Percentiles rank a stretch among this genome's conserved stretches.
phyloP scores from a whole-genome alignment of 257 asterid species.

The Ajuga chamaepitys region DNA sequence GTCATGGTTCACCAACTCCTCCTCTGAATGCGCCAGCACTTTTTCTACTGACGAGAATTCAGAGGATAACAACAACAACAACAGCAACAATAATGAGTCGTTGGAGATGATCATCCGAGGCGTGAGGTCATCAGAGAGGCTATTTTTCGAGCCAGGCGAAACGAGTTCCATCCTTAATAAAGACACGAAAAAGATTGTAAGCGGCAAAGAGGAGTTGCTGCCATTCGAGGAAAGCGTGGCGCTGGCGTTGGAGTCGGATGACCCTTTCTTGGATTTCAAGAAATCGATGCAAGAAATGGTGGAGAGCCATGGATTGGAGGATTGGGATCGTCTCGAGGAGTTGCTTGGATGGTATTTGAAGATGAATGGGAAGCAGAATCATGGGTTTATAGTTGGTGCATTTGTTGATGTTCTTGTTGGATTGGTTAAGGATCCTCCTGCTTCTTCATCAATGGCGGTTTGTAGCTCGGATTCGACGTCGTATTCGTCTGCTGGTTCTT shows the following conservation, averaged over 20 bases:
- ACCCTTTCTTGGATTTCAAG: conserved; percentile 84
- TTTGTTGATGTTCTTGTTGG: conserved; percentile 66
- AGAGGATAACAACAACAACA: conserved; percentile 15
- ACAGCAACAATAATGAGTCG: neutral
- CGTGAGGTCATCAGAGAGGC: conserved; percentile 49
- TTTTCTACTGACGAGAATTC: conserved; percentile 23
- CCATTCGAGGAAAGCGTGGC: conserved; percentile 61
- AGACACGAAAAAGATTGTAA: neutral
- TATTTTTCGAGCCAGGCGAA: conserved; percentile 66
- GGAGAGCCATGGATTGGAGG: conserved; percentile 62
- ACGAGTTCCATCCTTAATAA: conserved; percentile 41
- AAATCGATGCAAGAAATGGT: conserved; percentile 86
- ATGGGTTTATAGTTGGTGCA: conserved; percentile 66
- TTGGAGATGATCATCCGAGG: conserved; percentile 51
- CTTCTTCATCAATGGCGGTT: conserved; percentile 14
- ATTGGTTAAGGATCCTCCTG: conserved; percentile 17
- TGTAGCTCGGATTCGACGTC: conserved; percentile 22
- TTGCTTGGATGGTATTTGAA: conserved; percentile 70
- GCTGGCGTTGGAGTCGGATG: conserved; percentile 65
- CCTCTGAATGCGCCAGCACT: conserved; percentile 41
- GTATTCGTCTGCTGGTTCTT: conserved; percentile 52
- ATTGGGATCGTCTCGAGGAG: conserved; percentile 80
- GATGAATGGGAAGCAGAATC: conserved; percentile 63
- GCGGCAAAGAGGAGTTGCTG: neutral
- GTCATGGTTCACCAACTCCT: conserved; percentile 66